phyloP scores from a whole-genome alignment of 108 stramenopile species.

The Skeletonema tropicum region DNA sequence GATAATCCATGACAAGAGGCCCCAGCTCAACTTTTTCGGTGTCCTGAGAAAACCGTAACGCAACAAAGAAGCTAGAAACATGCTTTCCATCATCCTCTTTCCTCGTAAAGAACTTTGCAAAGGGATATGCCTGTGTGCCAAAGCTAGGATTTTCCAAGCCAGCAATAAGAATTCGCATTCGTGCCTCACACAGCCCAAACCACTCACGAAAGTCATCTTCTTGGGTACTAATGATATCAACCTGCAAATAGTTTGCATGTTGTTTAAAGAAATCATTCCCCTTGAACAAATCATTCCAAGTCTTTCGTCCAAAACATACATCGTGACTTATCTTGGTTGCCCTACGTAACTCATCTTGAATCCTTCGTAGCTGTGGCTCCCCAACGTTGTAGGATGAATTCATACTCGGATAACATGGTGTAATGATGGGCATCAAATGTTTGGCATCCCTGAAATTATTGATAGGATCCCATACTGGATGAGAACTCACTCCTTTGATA shows the following conservation, averaged over 20 bases:
- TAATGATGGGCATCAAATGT: conserved; percentile 95
- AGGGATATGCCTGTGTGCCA: conserved; percentile 65
- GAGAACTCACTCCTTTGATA: conserved; percentile 22
- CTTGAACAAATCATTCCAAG: conserved; percentile 53
- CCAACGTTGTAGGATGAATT: conserved; percentile 96
- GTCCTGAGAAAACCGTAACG: conserved; percentile 61
- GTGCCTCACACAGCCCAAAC: conserved; percentile 80
- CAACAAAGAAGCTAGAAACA: conserved; percentile 67
- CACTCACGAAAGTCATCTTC: conserved; percentile 66
- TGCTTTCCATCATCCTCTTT: conserved; percentile 35
- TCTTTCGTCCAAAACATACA: conserved; percentile 15
- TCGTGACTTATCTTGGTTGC: conserved; percentile 53
- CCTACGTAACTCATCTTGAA: conserved; percentile 70
- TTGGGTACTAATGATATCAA: conserved; percentile 60
- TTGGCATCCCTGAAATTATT: conserved; percentile 71
- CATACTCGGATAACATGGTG: conserved; percentile 96
- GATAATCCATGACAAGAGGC: conserved; percentile 56
- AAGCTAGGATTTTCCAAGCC: conserved; percentile 61
- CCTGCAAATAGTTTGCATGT: conserved; percentile 58
- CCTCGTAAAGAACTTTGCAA: conserved; percentile 64
- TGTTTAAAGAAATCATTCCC: conserved; percentile 54
- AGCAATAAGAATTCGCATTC: conserved; percentile 66
- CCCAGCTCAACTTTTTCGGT: conserved; percentile 60
- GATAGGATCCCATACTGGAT: conserved; percentile 82
- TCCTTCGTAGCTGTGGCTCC: conserved; percentile 80